Conservation (phyloP, 257 asterid genomes). For the Scutellaria minor region DNA sequence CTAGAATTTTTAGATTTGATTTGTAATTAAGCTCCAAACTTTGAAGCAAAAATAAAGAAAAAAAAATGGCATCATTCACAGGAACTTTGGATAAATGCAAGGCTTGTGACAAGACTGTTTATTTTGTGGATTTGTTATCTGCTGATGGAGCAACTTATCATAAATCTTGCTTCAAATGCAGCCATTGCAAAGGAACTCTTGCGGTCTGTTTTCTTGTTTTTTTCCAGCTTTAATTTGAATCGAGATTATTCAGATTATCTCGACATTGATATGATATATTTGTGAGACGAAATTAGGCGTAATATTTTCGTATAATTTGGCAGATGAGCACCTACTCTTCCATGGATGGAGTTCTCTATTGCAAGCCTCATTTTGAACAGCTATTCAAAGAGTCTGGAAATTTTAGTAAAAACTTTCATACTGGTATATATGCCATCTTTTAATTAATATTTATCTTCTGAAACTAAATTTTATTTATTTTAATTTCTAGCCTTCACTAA, state of each 20-base stretch:
- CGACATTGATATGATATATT: neutral
- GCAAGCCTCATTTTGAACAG: constrained; percentile 87
- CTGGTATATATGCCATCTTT: constrained; percentile 37
- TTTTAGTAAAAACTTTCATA: constrained; percentile 58
- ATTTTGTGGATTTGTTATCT: constrained; percentile 57
- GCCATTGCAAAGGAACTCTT: constrained; percentile 86
- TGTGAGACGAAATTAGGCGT: neutral
- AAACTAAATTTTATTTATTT: neutral
- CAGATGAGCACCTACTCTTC: constrained; percentile 93
- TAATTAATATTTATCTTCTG: neutral
- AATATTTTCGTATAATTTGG: neutral
- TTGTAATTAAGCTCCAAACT: constrained; percentile 3
- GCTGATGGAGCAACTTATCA: constrained; percentile 63
- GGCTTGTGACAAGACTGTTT: constrained; percentile 66
- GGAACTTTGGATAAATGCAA: constrained; percentile 65
- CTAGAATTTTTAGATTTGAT: neutral
- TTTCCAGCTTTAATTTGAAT: neutral
- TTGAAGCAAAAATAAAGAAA: neutral
- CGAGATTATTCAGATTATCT: neutral
- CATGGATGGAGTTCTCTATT: constrained; percentile 76
- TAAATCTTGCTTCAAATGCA: constrained; percentile 66
- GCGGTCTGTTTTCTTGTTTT: constrained; percentile 39
- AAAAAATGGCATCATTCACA: constrained; percentile 49
- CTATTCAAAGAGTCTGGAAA: constrained; percentile 81
- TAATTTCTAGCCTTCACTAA: neutral